These are phyloP conservation scores for Tolypocladium endophyticum DNA, from an alignment of 2,329 filamentous ascomycete species.

Conservation along the genomic window DNA sequence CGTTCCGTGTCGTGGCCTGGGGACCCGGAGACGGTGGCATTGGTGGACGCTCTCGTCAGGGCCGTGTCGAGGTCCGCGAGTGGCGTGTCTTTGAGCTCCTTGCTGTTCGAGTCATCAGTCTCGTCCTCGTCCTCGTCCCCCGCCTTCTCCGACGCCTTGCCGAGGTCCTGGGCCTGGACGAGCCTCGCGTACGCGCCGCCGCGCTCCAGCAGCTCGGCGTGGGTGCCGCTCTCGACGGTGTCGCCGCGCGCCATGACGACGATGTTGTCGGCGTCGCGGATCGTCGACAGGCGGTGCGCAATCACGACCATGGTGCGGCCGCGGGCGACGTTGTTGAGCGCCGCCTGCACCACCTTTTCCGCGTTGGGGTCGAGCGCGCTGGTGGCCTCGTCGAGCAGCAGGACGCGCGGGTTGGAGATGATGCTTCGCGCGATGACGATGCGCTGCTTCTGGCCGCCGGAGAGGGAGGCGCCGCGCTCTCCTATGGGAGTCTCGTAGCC, in stretches of 20 bases:
- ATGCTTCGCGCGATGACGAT: conserved; percentile 58
- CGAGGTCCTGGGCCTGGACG: conserved; percentile 33
- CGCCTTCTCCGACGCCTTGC: conserved; percentile 5
- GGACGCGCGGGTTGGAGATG: conserved; percentile 49
- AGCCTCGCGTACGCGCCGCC: conserved; percentile 40
- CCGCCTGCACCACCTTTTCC: conserved; percentile 42
- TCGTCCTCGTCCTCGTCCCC: conserved; percentile 8
- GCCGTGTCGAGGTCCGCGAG: conserved; percentile 15
- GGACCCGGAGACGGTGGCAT: conserved; percentile 1
- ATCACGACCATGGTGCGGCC: conserved; percentile 57
- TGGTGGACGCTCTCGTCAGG: conserved; percentile 7
- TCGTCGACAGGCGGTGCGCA: conserved; percentile 49
- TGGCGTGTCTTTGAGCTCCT: background rate
- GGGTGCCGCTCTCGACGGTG: conserved; percentile 51
- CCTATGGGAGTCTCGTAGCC: conserved; percentile 54
- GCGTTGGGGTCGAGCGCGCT: conserved; percentile 40
- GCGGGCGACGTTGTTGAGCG: conserved; percentile 41
- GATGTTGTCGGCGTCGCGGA: conserved; percentile 53
- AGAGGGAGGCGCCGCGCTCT: conserved; percentile 53
- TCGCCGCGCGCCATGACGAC: conserved; percentile 51
- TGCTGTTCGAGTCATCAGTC: conserved; percentile 13
- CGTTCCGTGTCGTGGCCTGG: conserved; percentile 1
- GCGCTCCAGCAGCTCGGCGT: conserved; percentile 41
- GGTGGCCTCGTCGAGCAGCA: conserved; percentile 61
- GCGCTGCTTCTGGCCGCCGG: conserved; percentile 57